Base-by-base conservation (phyloP, 1,284 basidiomycete species). In the Volvariella volvacea region DNA sequence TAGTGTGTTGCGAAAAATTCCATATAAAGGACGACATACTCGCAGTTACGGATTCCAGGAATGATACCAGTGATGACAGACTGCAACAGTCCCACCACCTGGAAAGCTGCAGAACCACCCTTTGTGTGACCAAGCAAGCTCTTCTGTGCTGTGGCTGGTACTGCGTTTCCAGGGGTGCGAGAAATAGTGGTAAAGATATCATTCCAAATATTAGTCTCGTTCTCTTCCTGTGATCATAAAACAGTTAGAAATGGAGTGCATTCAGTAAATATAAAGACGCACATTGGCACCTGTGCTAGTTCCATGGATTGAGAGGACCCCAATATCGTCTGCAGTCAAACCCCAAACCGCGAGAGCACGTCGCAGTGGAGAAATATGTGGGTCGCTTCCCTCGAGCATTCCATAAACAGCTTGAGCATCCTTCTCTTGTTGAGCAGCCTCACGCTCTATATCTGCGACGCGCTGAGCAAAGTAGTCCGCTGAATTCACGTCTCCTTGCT, bases 71-170 rank as follows among this genome's bases (percentile, higher is more conserved):
- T 83, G 55, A 76, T 76, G 52, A 99, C 75, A 19, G 83, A 83
- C 66, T 99, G 94, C 48, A 95, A 69, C 48, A 98, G 76, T 55
- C 96, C 96, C 58, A 88, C 86, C 73, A 97, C 80, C 68, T 96
- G 93, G 95, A 95, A 99, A 3, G 94, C 90, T 47, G 95, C 95
- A 21, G 95, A 91, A 53, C 92, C 94, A 68, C 93, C 93, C 73
- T 98, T 98, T 8, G 93, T 85, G 65, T 97, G 93, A 53, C 93
- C 93, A 41, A 94, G 88, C 41, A 97, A 76, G 65, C 88, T 92
- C 79, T 99, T 99, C 67, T 99, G 95, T 1, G 96, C 92, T 66
- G 98, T 89, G 58, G 96, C 85, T 3, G 96, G 95, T 43, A 97
- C 87, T 16, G 94, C 94, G 62, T 98, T 98, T 46, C 93, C 93